These are phyloP conservation scores for Diaporthe aspalathi DNA, from an alignment of 2,329 filamentous ascomycete species.

Conservation along the genomic window DNA sequence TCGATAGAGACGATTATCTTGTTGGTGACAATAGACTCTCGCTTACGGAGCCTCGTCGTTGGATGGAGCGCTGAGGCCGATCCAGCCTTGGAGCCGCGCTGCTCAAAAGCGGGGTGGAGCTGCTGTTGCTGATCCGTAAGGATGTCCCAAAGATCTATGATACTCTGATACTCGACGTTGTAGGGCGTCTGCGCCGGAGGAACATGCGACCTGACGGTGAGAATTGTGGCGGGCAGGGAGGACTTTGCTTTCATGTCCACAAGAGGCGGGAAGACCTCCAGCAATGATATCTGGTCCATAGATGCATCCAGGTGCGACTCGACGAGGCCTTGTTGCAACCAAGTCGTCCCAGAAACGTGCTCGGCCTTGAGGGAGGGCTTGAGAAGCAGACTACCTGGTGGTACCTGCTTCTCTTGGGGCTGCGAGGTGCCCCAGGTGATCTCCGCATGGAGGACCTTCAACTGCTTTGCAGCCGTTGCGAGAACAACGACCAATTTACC, in stretches of 20 bases:
- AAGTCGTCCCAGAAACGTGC: slow-evolving; percentile 68
- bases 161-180: slow-evolving; percentile 74
- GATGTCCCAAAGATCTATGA: slow-evolving; percentile 87
- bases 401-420: slow-evolving; percentile 64
- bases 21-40: slow-evolving; percentile 75
- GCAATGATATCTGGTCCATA: slow-evolving; percentile 75
- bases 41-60: slow-evolving; percentile 65
- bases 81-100: slow-evolving; percentile 71
- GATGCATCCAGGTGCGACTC: slow-evolving; percentile 60
- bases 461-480: slow-evolving; percentile 75
- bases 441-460: slow-evolving; percentile 78
- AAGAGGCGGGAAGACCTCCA: slow-evolving; percentile 78
- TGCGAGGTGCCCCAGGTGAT: slow-evolving; percentile 79
- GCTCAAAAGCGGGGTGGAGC: slow-evolving; percentile 81
- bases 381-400: slow-evolving; percentile 58
- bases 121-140: slow-evolving; percentile 72
- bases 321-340: slow-evolving; percentile 61
- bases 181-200: slow-evolving; percentile 66
- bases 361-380: slow-evolving; percentile 66
- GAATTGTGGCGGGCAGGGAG: slow-evolving; percentile 69
- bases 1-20: slow-evolving; percentile 78
- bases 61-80: slow-evolving; percentile 57
- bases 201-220: slow-evolving; percentile 77
- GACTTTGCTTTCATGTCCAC: slow-evolving; percentile 70
- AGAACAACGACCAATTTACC: slow-evolving; percentile 72